Evolutionary conservation across 1,139 yeast species (phyloP).

Genomic region (Tardiomyces depauwii): DNA sequence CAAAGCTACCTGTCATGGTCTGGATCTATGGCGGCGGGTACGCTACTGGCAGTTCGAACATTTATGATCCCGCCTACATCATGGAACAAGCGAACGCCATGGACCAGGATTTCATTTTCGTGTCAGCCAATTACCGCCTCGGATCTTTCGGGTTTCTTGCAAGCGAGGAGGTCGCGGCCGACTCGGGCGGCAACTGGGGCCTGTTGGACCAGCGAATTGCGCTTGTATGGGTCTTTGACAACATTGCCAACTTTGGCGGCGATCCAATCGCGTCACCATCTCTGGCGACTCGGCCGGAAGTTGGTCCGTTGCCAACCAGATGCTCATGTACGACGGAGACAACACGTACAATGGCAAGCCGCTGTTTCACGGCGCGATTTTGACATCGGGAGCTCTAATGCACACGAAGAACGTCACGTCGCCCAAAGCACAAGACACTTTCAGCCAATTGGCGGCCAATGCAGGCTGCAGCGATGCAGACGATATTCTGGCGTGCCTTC

Average conservation of each 20-base stretch:
- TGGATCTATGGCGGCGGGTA: slow-evolving; percentile 25
- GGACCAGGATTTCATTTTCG: slow-evolving; percentile 16
- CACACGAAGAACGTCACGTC: slow-evolving; percentile 7
- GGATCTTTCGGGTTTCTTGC: slow-evolving; percentile 26
- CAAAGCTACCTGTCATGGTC: slow-evolving; percentile 18
- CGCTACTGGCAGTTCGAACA: slow-evolving; percentile 20
- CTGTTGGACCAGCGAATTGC: slow-evolving; percentile 27
- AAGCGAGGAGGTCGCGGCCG: slow-evolving; percentile 14
- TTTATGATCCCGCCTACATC: slow-evolving; percentile 19
- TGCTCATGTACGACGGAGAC: slow-evolving; percentile 17
- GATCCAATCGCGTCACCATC: slow-evolving; percentile 24
- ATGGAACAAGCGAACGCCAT: slow-evolving; percentile 19
- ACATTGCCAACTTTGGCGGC: slow-evolving; percentile 30
- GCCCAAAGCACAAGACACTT: slow-evolving; percentile 8
- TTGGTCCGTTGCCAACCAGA: slow-evolving; percentile 20
- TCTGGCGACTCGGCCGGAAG: slow-evolving; percentile 32
- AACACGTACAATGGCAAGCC: slow-evolving; percentile 11
- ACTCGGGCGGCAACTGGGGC: slow-evolving; percentile 22
- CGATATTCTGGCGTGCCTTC: slow-evolving; percentile 12
- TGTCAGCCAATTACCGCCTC: slow-evolving; percentile 21
- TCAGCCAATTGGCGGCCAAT: slow-evolving; percentile 7
- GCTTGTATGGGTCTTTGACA: slow-evolving; percentile 28
- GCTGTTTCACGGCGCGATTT: slow-evolving; percentile 21
- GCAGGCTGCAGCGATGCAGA: slow-evolving; percentile 10
- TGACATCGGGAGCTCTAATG: slow-evolving; percentile 14